Conservation (phyloP, 306 rosid genomes). For the Pyrus betulifolia region DNA sequence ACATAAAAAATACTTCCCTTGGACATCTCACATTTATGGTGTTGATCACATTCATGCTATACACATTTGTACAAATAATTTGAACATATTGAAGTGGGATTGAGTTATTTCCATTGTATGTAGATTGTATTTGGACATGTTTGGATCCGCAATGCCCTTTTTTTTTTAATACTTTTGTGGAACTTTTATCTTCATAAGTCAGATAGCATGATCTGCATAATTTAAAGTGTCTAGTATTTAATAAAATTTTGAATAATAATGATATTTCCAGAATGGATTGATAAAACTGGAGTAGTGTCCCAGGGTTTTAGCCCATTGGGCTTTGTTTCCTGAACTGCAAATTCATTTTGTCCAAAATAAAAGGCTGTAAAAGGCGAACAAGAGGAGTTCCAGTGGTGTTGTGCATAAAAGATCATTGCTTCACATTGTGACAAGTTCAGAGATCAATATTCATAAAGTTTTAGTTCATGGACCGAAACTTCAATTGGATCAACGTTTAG, state of each 20-base stretch:
- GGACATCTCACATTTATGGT: slow-evolving; percentile 11
- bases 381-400: too few species aligned
- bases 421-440: too few species aligned
- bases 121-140: not conserved
- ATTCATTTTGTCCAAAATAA: too few species aligned
- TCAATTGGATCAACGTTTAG: too few species aligned
- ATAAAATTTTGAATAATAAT: not conserved
- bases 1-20: not conserved
- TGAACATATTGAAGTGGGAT: slow-evolving; percentile 16
- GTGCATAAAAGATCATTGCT: too few species aligned
- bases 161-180: not conserved
- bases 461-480: too few species aligned
- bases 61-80: not conserved
- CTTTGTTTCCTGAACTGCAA: too few species aligned
- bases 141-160: not conserved
- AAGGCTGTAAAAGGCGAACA: too few species aligned
- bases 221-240: not conserved
- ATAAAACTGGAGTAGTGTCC: not conserved
- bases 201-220: not conserved
- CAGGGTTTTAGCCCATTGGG: too few species aligned
- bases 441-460: too few species aligned
- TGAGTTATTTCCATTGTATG: slow-evolving; percentile 5
- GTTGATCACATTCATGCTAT: slow-evolving; percentile 10
- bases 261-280: not conserved
- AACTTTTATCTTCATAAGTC: not conserved